A percentile compares a stretch with the other conserved stretches of the same genome.
Evolutionary conservation across 2,329 filamentous ascomycete genomes (phyloP).

Genomic region (Trichoderma asperellum): DNA sequence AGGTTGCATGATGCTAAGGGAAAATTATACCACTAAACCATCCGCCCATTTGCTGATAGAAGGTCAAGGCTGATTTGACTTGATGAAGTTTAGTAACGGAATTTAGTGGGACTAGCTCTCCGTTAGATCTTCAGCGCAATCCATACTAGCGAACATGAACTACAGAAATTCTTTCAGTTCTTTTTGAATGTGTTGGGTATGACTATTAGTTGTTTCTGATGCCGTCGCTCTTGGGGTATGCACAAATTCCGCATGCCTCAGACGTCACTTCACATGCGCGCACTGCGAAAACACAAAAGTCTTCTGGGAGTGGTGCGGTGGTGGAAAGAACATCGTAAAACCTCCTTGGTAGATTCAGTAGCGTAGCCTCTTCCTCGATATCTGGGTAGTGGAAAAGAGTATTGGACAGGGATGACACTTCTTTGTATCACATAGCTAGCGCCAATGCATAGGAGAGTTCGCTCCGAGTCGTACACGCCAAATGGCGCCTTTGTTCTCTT

Average conservation of each 20-base stretch:
- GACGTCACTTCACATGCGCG: background rate
- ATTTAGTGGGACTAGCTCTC: background rate
- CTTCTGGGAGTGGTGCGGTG: background rate
- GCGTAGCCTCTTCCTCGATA: slow-evolving; percentile 5
- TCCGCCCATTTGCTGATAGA: slow-evolving; percentile 27
- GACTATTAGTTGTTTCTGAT: no score
- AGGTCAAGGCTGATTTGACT: background rate
- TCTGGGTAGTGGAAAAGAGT: background rate
- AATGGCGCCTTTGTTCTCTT: background rate
- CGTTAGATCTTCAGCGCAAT: background rate
- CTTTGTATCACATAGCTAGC: background rate
- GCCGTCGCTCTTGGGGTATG: background rate
- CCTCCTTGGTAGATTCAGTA: background rate
- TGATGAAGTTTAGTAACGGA: background rate
- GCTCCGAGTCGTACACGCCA: slow-evolving; percentile 1
- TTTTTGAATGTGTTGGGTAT: no score
- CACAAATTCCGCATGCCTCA: background rate
- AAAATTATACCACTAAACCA: slow-evolving; percentile 32
- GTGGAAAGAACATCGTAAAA: background rate
- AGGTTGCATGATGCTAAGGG: slow-evolving; percentile 28
- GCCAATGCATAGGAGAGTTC: background rate
- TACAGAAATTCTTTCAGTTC: background rate
- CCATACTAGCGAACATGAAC: background rate
- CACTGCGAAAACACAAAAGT: slow-evolving; percentile 1
- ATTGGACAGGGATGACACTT: slow-evolving; percentile 3